Base-by-base conservation (phyloP, 768 basidiomycete genomes). In the Auricularia heimuer region DNA sequence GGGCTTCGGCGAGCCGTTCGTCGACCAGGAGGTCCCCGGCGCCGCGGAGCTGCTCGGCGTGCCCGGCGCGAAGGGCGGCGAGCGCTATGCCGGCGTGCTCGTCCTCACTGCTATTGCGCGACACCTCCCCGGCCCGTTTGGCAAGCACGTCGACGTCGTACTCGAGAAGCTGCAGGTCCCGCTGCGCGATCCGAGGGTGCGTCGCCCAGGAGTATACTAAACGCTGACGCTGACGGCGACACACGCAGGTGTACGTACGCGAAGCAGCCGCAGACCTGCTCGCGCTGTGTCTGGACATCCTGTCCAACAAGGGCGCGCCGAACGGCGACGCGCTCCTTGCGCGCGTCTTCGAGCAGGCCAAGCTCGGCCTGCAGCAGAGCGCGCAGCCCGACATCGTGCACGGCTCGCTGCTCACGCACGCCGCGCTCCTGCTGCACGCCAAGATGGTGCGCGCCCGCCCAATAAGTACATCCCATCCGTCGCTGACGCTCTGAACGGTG, bases 121-220 rank as follows among this genome's bases (percentile, higher is more conserved):
- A 34, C 90, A 94, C 74, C 94, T 90, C 67, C 89, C 92, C 0
- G 85, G 80, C 4, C 88, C 94, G 70, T 96, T 98, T 75, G 87
- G 92, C 70, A 83, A 90, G 2, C 90, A 93, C 75, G 94, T 98
- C 21, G 83, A 83, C 63, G 82, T 90, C 44, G 90, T 97, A 11
- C 88, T 98, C 61, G 94, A 94, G 73, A 94, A 94, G 75, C 93
- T 99, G 64, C 87, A 96, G 67, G 85, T 89, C 1, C 92, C 95
- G 3, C 75, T 99, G 24, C 81, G 95, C 54, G 97, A 99, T 74
- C 82, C 89, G 18, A 86, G 94, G 63, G 85, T 94, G 61, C 62
- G 75, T 68, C 42, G 10, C 21, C 60, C 33, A 45, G 36, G 33
- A 18, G 16, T 14, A 39, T 11, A 54, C 33, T 3, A 34, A 54